Evolutionary conservation across 1,139 yeast genomes (phyloP), one percentile per base, ranked within the genome.

Genomic region (Candida sojae): DNA sequence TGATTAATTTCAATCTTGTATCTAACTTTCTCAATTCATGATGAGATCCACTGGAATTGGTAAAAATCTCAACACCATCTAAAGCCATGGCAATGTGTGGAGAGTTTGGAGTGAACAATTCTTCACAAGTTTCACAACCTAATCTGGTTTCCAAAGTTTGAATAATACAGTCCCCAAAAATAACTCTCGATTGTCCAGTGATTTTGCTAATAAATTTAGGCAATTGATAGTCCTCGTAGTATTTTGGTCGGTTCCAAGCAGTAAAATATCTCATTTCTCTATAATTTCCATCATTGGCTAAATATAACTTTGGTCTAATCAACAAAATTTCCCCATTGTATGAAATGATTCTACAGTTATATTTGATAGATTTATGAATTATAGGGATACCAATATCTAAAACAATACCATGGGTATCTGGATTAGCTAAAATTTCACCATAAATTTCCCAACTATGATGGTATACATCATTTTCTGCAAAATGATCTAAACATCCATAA

Each of bases 121-220:
- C 99, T 64, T 93, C 99, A 66, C 99, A 93, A 2, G 99, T 93
- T 68, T 93, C 99, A 48, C 92, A 90, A 10, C 99, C 99, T 52
- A 93, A 77, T 44, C 88, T 84, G 0, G 98, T 90, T 59, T 91
- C 97, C 52, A 83, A 66, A 0, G 97, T 88, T 49, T 86, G 82
- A 45, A 93, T 72, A 6, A 90, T 86, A 52, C 96, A 95, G 71
- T 93, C 98, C 45, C 99, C 99, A 66, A 93, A 84, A 30, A 79
- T 80, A 17, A 90, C 96, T 11, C 71, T 65, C 9, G 70, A 58
- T 64, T 89, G 96, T 9, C 84, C 86, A 0, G 89, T 82, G 44
- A 86, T 66, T 49, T 71, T 72, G 52, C 80, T 82, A 48, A 92
- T 82, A 55, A 70, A 62, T 47, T 84, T 76, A 2, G 99, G 99